Conservation (phyloP, 2,329 filamentous ascomycete genomes). For the Colletotrichum musicola region DNA sequence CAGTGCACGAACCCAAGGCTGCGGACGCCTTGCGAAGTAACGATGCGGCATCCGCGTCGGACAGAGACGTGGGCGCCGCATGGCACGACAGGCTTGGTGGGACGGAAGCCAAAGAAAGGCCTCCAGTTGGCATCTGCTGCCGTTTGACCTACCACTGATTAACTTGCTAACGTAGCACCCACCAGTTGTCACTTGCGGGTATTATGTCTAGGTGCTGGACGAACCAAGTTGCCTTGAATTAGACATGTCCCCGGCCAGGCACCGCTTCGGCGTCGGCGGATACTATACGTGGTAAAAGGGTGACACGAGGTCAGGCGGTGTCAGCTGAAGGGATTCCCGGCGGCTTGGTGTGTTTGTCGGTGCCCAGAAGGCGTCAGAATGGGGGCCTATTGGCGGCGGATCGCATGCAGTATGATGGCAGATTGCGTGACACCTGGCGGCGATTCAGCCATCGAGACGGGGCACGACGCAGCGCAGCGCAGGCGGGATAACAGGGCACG, state of each 20-base stretch:
- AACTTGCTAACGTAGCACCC: no score
- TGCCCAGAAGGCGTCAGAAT: neutral
- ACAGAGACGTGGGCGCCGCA: slow-evolving; percentile 9
- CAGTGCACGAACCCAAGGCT: slow-evolving; percentile 1
- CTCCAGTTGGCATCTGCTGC: slow-evolving; percentile 19
- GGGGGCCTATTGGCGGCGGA: slow-evolving; percentile 20
- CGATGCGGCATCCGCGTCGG: neutral
- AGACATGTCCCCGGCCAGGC: slow-evolving; percentile 5
- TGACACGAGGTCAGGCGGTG: slow-evolving; percentile 18
- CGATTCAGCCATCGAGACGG: slow-evolving; percentile 27
- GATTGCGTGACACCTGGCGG: slow-evolving; percentile 32
- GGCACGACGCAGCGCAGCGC: neutral
- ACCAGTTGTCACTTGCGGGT: no score
- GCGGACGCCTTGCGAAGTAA: neutral
- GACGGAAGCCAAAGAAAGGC: slow-evolving; percentile 22
- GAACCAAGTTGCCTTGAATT: no score
- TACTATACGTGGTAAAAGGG: slow-evolving; percentile 5
- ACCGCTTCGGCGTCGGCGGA: neutral
- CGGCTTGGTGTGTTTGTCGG: slow-evolving; percentile 11
- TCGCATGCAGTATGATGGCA: slow-evolving; percentile 27
- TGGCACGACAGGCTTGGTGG: neutral
- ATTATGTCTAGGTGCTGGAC: no score
- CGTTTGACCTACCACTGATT: neutral
- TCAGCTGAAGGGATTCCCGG: slow-evolving; percentile 15
- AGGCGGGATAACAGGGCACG: no score